Evolutionary conservation across 2,329 filamentous ascomycete genomes (phyloP).

Genomic region (Fusarium continuum): DNA sequence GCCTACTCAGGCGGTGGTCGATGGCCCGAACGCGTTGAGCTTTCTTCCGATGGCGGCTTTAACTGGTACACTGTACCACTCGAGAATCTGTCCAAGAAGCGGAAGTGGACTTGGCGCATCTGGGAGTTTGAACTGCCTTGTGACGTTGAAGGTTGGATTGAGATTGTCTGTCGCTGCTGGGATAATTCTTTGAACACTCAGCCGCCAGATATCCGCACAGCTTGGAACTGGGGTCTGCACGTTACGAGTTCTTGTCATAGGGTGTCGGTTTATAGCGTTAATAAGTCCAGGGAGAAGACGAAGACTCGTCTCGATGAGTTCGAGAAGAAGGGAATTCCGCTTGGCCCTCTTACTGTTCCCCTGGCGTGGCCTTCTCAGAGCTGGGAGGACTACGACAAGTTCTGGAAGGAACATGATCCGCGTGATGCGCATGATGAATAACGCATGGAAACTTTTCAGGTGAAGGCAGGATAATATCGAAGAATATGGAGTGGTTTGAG

Average conservation of each 20-base stretch:
- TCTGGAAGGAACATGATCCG: constrained; percentile 42
- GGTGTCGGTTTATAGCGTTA: constrained; percentile 70
- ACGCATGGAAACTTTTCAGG: no score
- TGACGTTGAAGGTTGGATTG: constrained; percentile 69
- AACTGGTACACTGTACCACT: constrained; percentile 71
- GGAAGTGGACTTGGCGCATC: constrained; percentile 69
- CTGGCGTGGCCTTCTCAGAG: constrained; percentile 59
- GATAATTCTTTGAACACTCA: constrained; percentile 71
- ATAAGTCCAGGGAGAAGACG: constrained; percentile 59
- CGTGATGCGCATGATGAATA: constrained; percentile 41
- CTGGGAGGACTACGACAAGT: constrained; percentile 58
- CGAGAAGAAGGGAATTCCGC: constrained; percentile 56
- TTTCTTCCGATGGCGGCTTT: constrained; percentile 69
- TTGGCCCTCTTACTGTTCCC: constrained; percentile 64
- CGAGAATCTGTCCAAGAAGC: constrained; percentile 69
- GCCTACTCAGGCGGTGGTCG: constrained; percentile 66
- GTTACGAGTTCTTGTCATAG: constrained; percentile 70
- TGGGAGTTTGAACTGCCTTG: constrained; percentile 72
- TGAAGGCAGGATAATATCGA: no score
- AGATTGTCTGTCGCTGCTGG: constrained; percentile 67
- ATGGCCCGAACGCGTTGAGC: constrained; percentile 70
- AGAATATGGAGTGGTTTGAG: no score
- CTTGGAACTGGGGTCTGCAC: constrained; percentile 74
- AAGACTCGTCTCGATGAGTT: constrained; percentile 60
- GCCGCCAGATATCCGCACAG: constrained; percentile 61